These are phyloP conservation scores for Tricholoma matsutake DNA, from an alignment of 768 basidiomycete species.

Conservation along the genomic window DNA sequence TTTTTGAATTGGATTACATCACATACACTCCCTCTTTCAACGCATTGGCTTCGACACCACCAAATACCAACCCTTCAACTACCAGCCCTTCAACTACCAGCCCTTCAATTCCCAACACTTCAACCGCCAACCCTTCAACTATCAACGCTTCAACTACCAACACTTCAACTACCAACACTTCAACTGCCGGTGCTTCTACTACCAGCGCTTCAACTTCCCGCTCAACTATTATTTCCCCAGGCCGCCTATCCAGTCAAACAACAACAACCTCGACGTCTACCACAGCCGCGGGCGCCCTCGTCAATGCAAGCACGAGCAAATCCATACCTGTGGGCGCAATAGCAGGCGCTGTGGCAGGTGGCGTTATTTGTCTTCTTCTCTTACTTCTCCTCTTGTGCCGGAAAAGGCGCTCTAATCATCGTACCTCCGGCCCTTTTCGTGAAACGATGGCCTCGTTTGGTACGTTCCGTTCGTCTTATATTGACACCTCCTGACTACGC, in stretches of 20 bases:
- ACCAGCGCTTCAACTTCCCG: too few species aligned
- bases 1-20: slow-evolving; percentile 26
- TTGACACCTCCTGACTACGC: neutral
- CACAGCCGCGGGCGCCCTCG: neutral
- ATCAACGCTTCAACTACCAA: too few species aligned
- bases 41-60: neutral
- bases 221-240: too few species aligned
- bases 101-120: too few species aligned
- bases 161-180: too few species aligned
- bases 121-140: too few species aligned
- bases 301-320: neutral
- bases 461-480: neutral
- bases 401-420: neutral
- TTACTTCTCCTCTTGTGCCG: neutral
- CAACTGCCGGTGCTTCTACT: too few species aligned
- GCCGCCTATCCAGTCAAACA: neutral
- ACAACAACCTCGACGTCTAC: neutral
- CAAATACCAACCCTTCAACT: neutral
- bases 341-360: slow-evolving; percentile 9
- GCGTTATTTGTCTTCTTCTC: neutral
- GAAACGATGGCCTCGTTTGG: neutral
- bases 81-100: too few species aligned
- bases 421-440: neutral
- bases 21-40: slow-evolving; percentile 22
- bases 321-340: slow-evolving; percentile 8